Evolutionary conservation across 805 yeast genomes (phyloP), one percentile per base, ranked within the genome.

Genomic region (Starmerella apicola): DNA sequence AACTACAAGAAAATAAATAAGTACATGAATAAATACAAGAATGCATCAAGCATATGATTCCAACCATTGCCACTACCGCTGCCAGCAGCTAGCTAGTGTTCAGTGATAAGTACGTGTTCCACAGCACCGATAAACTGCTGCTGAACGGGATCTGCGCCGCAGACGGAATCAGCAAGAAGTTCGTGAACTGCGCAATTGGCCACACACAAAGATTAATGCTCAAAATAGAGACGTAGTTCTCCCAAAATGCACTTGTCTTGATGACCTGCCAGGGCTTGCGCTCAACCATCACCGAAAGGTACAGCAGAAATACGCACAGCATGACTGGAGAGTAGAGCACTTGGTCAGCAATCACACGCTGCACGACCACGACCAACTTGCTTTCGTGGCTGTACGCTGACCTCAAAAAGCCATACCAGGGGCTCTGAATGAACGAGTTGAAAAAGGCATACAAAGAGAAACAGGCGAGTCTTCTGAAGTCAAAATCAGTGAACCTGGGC

Each of bases 71-170:
- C n/a, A n/a, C n/a, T n/a, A n/a, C n/a, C n/a, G n/a, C n/a, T n/a
- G n/a, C n/a, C n/a, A n/a, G n/a, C n/a, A 15, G 9, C 20, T 23
- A 38, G 15, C 23, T 26, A 10, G 83, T 77, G 51, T 83, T 83
- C 52, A 82, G 74, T 0, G 94, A 84, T 36, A 88, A 63, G 62
- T 81, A 86, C 39, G 95, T 85, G 56, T 91, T 88, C 97, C 98
- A 88, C 27, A 88, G 63, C 16, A 88, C 93, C 22, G 94, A 88
- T 5, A 91, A 66, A 62, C 81, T 65, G 7, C 91, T 79, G 40
- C 93, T 78, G 57, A 91, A 88, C 0, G 96, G 95, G 4, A 88
- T 94, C 59, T 88, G 97, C 50, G 76, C n/a, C 32, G 76, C 76
- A 6, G 76, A 70, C 0, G 96, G 96, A 2, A 84, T 70, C 6